Percentiles rank a stretch among this genome's conserved stretches.
These are phyloP conservation scores for Trametes maxima DNA, from an alignment of 768 basidiomycete genomes.

Conservation along the genomic window DNA sequence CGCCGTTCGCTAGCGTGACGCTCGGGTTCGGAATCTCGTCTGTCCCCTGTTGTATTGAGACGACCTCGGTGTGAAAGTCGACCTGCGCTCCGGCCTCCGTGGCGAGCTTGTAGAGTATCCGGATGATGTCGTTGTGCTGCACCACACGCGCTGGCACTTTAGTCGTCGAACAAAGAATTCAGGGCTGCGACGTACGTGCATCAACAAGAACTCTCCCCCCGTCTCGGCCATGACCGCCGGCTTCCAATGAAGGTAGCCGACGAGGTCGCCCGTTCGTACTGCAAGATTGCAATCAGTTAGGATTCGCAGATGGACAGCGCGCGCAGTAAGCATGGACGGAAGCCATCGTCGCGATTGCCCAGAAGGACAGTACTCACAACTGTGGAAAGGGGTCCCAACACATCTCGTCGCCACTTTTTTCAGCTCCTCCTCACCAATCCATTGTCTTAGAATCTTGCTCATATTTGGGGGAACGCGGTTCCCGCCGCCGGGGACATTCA, in stretches of 20 bases:
- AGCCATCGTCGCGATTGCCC: neutral
- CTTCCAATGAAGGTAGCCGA: slow-evolving; percentile 51
- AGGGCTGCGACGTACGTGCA: slow-evolving; percentile 49
- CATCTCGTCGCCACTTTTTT: slow-evolving; percentile 40
- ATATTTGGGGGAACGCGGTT: slow-evolving; percentile 60
- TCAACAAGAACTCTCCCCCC: slow-evolving; percentile 51
- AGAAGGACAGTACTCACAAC: slow-evolving; percentile 34
- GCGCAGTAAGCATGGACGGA: neutral
- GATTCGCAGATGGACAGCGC: neutral
- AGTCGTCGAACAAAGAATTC: no score
- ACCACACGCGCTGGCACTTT: no score
- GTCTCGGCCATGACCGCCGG: slow-evolving; percentile 50
- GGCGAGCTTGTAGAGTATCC: slow-evolving; percentile 50
- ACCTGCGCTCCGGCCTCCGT: slow-evolving; percentile 50
- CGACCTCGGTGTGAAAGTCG: slow-evolving; percentile 38
- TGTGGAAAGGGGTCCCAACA: slow-evolving; percentile 37
- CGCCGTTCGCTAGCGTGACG: slow-evolving; percentile 42
- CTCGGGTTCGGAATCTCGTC: slow-evolving; percentile 22
- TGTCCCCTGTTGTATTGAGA: slow-evolving; percentile 21
- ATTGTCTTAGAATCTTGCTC: slow-evolving; percentile 54
- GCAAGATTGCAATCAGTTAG: neutral
- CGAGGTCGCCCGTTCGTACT: slow-evolving; percentile 48
- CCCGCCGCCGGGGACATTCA: slow-evolving; percentile 41
- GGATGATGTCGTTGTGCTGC: slow-evolving; percentile 56
- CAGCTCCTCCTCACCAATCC: slow-evolving; percentile 53